Conservation (phyloP, 371 early-diverging fungal genomes). For the Mortierella sp. region DNA sequence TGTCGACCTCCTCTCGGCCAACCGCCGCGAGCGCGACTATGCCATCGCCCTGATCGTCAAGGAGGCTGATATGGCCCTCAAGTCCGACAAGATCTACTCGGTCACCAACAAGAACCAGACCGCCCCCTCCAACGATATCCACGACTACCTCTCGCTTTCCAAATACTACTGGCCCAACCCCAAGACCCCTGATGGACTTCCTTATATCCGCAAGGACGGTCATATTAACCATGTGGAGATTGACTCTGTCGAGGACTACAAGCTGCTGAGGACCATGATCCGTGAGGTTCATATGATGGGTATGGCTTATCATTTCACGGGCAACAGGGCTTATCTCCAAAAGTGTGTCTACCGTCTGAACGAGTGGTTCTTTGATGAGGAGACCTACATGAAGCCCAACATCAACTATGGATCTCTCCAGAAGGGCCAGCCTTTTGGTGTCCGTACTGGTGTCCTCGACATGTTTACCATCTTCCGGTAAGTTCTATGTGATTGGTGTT, state of each 20-base stretch:
- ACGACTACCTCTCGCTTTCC: constrained; percentile 69
- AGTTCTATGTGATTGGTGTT: constrained; percentile 7
- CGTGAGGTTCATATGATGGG: constrained; percentile 61
- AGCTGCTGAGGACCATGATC: constrained; percentile 57
- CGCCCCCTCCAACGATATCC: constrained; percentile 60
- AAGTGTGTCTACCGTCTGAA: constrained; percentile 56
- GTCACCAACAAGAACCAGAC: constrained; percentile 61
- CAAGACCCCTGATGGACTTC: constrained; percentile 54
- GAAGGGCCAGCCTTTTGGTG: constrained; percentile 59
- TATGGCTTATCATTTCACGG: constrained; percentile 66
- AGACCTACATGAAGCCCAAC: constrained; percentile 67
- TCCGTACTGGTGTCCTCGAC: constrained; percentile 63
- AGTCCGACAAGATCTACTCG: constrained; percentile 56
- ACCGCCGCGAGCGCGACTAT: constrained; percentile 39
- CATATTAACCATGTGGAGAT: constrained; percentile 62
- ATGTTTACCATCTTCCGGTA: constrained; percentile 58
- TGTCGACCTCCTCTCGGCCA: constrained; percentile 34
- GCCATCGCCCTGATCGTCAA: constrained; percentile 34
- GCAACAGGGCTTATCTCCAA: constrained; percentile 60
- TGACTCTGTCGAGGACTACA: constrained; percentile 57
- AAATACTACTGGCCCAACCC: constrained; percentile 66
- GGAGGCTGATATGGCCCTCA: constrained; percentile 42
- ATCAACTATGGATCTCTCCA: constrained; percentile 63
- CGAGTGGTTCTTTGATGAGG: constrained; percentile 65
- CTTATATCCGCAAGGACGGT: constrained; percentile 63